Evolutionary conservation across 208 protist species (phyloP).

Genomic region (Wallacemonas sp.): DNA sequence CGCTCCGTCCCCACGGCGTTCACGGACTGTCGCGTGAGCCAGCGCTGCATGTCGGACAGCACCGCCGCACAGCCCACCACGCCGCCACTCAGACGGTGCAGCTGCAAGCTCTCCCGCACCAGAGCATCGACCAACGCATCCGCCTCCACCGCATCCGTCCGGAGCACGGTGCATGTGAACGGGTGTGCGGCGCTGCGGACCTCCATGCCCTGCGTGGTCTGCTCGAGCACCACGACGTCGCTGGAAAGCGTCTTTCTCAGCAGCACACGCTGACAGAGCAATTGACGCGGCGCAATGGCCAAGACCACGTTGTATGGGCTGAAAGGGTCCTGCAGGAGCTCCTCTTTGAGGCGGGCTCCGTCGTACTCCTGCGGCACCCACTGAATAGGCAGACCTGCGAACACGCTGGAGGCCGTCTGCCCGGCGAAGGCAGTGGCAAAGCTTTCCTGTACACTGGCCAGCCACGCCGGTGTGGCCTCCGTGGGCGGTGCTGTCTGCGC

Average conservation of each 20-base stretch:
- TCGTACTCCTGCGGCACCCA: constrained; percentile 71
- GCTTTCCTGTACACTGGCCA: constrained; percentile 24
- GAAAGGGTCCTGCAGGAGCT: constrained; percentile 40
- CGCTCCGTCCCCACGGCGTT: constrained; percentile 19
- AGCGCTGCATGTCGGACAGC: constrained; percentile 42
- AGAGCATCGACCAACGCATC: constrained; percentile 46
- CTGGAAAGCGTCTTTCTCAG: constrained; percentile 60
- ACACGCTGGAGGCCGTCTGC: constrained; percentile 34
- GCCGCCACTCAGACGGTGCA: constrained; percentile 36
- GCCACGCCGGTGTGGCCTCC: neutral
- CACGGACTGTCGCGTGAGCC: constrained; percentile 37
- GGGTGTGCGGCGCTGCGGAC: constrained; percentile 37
- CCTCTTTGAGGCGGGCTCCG: constrained; percentile 17
- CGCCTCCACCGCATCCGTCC: constrained; percentile 31
- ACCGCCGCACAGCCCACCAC: constrained; percentile 35
- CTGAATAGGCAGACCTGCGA: constrained; percentile 63
- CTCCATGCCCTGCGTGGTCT: constrained; percentile 28
- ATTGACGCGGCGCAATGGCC: constrained; percentile 53
- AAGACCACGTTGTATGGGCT: constrained; percentile 67
- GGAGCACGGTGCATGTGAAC: constrained; percentile 41
- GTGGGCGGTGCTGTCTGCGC: neutral
- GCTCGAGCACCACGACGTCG: constrained; percentile 60
- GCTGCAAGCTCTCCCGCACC: constrained; percentile 37
- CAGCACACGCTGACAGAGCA: constrained; percentile 50
- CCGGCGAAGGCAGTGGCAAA: constrained; percentile 54